These are phyloP conservation scores for Suhomyces prunicola DNA, from an alignment of 805 yeast species.

Conservation along the genomic window DNA sequence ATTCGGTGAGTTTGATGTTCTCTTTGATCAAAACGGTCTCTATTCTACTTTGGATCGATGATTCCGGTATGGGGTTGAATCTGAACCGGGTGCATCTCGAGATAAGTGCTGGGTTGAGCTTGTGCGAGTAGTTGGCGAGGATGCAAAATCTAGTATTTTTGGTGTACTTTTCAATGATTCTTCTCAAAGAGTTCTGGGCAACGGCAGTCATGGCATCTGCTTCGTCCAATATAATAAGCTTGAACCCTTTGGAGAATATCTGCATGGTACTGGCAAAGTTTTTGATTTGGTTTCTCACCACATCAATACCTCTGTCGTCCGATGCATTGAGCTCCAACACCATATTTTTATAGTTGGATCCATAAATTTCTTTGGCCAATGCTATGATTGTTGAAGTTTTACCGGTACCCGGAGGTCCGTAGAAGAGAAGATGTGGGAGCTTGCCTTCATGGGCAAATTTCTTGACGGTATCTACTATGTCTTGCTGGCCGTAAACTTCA, in stretches of 20 bases:
- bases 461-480: constrained; percentile 79
- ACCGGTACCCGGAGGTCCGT: constrained; percentile 96
- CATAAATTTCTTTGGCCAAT: constrained; percentile 82
- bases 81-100: constrained; percentile 95
- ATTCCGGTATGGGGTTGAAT: constrained; percentile 73
- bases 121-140: constrained; percentile 93
- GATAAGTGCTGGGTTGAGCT: constrained; percentile 88
- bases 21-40: constrained; percentile 69
- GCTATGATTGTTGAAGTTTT: constrained; percentile 88
- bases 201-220: constrained; percentile 93
- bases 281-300: constrained; percentile 96
- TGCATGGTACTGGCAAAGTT: constrained; percentile 95
- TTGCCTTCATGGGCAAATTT: constrained; percentile 79
- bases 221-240: constrained; percentile 88
- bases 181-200: constrained; percentile 78
- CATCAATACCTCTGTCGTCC: constrained; percentile 97
- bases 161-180: constrained; percentile 89
- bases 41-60: constrained; percentile 67
- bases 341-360: constrained; percentile 77
- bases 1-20: constrained; percentile 50
- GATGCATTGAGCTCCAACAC: constrained; percentile 94
- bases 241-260: constrained; percentile 82
- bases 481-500: constrained; percentile 89
- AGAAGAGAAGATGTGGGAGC: constrained; percentile 88
- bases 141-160: constrained; percentile 95